Evolutionary conservation across 257 asterid genomes (phyloP).

Genomic region (Voacanga thouarsii): DNA sequence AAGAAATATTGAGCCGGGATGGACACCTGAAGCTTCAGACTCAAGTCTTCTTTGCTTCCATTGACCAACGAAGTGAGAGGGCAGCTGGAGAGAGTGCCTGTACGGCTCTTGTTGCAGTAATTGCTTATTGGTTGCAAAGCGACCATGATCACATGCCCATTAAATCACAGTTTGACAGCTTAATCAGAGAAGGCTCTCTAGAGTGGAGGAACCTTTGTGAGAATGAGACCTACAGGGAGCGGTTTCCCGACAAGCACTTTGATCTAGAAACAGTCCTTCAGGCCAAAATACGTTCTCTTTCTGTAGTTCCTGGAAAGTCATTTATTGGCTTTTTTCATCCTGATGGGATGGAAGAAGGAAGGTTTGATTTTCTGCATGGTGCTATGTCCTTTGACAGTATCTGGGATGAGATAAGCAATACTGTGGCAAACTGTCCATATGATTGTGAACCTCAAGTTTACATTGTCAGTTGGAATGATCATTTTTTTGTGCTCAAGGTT

Average conservation of each 20-base stretch:
- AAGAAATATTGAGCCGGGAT: slow-evolving; percentile 73
- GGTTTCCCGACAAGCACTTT: slow-evolving; percentile 89
- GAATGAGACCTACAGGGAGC: slow-evolving; percentile 53
- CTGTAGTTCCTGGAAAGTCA: slow-evolving; percentile 67
- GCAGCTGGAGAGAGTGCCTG: slow-evolving; percentile 99
- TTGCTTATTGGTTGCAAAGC: slow-evolving; percentile 87
- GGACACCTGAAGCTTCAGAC: slow-evolving; percentile 74
- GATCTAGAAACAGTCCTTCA: slow-evolving; percentile 88
- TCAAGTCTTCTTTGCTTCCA: slow-evolving; percentile 83
- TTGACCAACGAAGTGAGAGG: slow-evolving; percentile 90
- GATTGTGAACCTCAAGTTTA: slow-evolving; percentile 51
- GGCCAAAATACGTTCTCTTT: slow-evolving; percentile 59
- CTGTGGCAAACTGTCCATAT: slow-evolving; percentile 26
- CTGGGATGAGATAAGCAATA: slow-evolving; percentile 75
- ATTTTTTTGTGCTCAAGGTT: slow-evolving; percentile 82
- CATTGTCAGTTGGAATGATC: slow-evolving; percentile 95
- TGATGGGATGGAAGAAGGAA: slow-evolving; percentile 60
- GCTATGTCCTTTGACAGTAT: slow-evolving; percentile 92
- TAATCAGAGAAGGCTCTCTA: slow-evolving; percentile 85
- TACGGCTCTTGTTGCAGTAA: slow-evolving; percentile 88
- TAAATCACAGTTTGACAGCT: slow-evolving; percentile 78
- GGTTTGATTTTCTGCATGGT: slow-evolving; percentile 75
- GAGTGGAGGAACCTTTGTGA: slow-evolving; percentile 95
- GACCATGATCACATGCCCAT: slow-evolving; percentile 73
- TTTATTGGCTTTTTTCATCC: slow-evolving; percentile 89